A percentile compares a stretch with the other conserved stretches of the same genome.
Evolutionary conservation across 306 rosid species (phyloP).

Genomic region (Castanea sativa): DNA sequence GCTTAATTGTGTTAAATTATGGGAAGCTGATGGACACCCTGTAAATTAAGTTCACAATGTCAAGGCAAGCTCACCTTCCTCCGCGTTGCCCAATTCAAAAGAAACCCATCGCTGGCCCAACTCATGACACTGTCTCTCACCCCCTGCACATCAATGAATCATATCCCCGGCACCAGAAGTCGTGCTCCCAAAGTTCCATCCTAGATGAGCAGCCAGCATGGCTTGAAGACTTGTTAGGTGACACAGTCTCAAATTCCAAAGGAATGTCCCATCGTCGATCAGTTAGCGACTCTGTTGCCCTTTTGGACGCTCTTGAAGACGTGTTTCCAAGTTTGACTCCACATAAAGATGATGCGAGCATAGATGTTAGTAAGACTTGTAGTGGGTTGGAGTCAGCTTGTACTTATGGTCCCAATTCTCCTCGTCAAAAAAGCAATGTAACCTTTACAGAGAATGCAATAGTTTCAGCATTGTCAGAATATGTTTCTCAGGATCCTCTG

Average conservation of each 20-base stretch:
- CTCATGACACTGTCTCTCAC: conserved; percentile 6
- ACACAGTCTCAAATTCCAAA: conserved; percentile 14
- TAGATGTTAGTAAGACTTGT: conserved; percentile 20
- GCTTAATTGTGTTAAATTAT: background rate
- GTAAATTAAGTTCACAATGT: conserved; percentile 32
- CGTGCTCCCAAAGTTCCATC: conserved; percentile 18
- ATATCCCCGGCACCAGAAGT: background rate
- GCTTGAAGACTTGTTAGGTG: conserved; percentile 37
- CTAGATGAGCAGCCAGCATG: conserved; percentile 39
- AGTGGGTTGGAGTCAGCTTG: conserved; percentile 28
- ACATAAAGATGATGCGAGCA: conserved; percentile 12
- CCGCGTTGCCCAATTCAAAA: conserved; percentile 47
- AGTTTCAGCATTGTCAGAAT: conserved; percentile 44
- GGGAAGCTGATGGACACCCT: conserved; percentile 27
- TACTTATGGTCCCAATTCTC: conserved; percentile 49
- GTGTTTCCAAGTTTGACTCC: conserved; percentile 16
- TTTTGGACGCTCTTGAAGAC: conserved; percentile 32
- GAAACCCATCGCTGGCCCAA: conserved; percentile 26
- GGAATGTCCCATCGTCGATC: conserved; percentile 32
- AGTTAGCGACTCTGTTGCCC: conserved; percentile 39
- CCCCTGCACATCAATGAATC: conserved; percentile 12
- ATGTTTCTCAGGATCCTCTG: conserved; percentile 25
- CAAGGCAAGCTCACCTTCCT: conserved; percentile 50
- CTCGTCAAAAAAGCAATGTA: conserved; percentile 36
- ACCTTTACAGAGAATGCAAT: conserved; percentile 31